Percentiles rank a stretch among this genome's conserved stretches.
phyloP scores from a whole-genome alignment of 2,329 filamentous ascomycete species.

The Aspergillus cejpii region DNA sequence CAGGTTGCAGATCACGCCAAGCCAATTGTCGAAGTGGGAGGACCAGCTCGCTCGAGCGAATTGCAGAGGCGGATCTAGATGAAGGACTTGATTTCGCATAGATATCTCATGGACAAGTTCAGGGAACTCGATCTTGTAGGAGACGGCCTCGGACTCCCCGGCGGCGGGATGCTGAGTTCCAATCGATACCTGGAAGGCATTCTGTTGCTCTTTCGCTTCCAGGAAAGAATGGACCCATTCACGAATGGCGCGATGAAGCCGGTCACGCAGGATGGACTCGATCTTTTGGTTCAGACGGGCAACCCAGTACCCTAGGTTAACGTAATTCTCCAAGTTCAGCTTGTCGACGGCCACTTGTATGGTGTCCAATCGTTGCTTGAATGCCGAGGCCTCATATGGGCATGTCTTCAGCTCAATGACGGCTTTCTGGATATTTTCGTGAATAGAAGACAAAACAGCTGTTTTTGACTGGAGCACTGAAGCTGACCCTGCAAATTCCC shows the following conservation, averaged over 20 bases:
- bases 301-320: slow-evolving; percentile 89
- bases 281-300: slow-evolving; percentile 78
- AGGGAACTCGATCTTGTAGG: slow-evolving; percentile 39
- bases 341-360: slow-evolving; percentile 94
- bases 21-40: slow-evolving; percentile 84
- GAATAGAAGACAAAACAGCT: slow-evolving; percentile 66
- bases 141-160: slow-evolving; percentile 26
- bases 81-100: slow-evolving; percentile 97
- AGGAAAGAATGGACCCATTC: slow-evolving; percentile 85
- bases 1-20: slow-evolving; percentile 84
- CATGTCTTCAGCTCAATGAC: slow-evolving; percentile 78
- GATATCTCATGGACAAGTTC: slow-evolving; percentile 79
- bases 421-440: slow-evolving; percentile 74
- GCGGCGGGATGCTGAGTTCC: slow-evolving; percentile 17
- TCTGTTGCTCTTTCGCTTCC: slow-evolving; percentile 40
- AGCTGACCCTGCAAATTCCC: slow-evolving; percentile 82
- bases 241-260: slow-evolving; percentile 74
- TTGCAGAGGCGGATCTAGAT: slow-evolving; percentile 87
- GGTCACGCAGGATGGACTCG: slow-evolving; percentile 68
- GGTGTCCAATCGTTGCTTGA: slow-evolving; percentile 70
- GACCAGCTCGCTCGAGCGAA: slow-evolving; percentile 92
- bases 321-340: slow-evolving; percentile 90
- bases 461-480: slow-evolving; percentile 86
- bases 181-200: slow-evolving; percentile 18
- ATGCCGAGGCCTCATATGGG: slow-evolving; percentile 70